phyloP scores from a whole-genome alignment of 2,329 filamentous ascomycete species.

The Aspergillus costaricaensis region DNA sequence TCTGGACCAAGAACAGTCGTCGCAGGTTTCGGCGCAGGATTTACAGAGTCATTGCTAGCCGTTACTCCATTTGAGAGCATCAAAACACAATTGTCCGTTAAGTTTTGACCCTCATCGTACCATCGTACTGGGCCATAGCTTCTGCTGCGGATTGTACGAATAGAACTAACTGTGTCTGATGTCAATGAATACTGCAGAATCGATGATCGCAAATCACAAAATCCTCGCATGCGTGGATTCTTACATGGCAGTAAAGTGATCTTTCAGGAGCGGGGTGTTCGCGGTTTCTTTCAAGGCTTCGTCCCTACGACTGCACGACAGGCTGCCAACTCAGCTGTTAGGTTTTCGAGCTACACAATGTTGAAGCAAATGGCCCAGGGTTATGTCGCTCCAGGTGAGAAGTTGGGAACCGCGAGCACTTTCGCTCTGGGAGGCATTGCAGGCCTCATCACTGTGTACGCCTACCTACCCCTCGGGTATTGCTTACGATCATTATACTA shows the following conservation, averaged over 20 bases:
- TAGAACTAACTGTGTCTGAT: constrained; percentile 2
- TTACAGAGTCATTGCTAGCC: constrained; percentile 88
- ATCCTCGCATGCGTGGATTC: constrained; percentile 88
- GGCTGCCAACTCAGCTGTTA: constrained; percentile 87
- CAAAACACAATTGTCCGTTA: constrained; percentile 81
- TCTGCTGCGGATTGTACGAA: not conserved
- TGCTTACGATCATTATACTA: constrained; percentile 5
- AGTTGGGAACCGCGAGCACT: constrained; percentile 81
- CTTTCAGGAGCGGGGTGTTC: constrained; percentile 79
- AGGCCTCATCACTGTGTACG: constrained; percentile 82
- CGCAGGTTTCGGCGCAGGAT: constrained; percentile 89
- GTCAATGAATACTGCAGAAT: constrained; percentile 59
- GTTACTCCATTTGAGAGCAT: constrained; percentile 98
- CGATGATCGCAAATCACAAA: constrained; percentile 84
- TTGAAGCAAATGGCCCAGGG: constrained; percentile 88
- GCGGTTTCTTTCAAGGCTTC: constrained; percentile 96
- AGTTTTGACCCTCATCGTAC: constrained; percentile 6
- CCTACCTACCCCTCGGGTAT: not conserved
- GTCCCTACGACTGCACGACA: constrained; percentile 92
- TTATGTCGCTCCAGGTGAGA: constrained; percentile 92
- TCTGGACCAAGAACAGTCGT: constrained; percentile 88
- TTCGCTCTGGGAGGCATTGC: constrained; percentile 89
- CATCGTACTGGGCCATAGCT: not conserved
- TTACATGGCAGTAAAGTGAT: constrained; percentile 87
- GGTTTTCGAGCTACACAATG: constrained; percentile 88